These are phyloP conservation scores for Microstegium vimineum DNA, from an alignment of 176 grass and related monocot species.

Conservation along the genomic window DNA sequence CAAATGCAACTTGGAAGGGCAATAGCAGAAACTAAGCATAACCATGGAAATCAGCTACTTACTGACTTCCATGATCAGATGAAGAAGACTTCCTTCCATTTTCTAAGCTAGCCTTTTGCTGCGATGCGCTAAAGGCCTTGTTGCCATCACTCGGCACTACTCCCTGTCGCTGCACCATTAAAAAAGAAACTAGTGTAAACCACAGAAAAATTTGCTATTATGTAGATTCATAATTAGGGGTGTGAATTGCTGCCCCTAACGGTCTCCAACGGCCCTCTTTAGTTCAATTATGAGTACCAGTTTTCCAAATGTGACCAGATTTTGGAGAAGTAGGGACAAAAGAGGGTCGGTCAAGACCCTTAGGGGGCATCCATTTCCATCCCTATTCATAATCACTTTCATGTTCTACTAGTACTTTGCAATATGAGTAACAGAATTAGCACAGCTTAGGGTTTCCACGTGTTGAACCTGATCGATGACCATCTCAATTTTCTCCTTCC, in stretches of 20 bases:
- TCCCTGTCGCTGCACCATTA: conserved; percentile 53
- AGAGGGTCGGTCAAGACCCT: neutral
- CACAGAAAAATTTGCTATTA: neutral
- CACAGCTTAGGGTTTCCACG: neutral
- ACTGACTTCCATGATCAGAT: conserved; percentile 87
- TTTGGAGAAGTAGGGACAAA: neutral
- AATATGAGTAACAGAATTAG: neutral
- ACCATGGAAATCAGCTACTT: conserved; percentile 40
- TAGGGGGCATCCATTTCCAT: neutral
- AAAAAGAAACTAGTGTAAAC: conserved; percentile 16
- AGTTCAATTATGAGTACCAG: neutral
- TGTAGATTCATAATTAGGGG: neutral
- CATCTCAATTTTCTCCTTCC: conserved; percentile 98
- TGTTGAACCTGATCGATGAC: conserved; percentile 86
- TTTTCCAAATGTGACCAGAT: neutral
- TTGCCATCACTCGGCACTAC: conserved; percentile 41
- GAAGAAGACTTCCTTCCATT: conserved; percentile 76
- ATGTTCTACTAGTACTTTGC: neutral
- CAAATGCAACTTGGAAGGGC: conserved; percentile 6
- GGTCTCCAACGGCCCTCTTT: neutral
- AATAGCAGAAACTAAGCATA: conserved; percentile 7
- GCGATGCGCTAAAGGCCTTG: conserved; percentile 36
- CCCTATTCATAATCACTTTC: neutral
- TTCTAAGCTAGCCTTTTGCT: conserved; percentile 44
- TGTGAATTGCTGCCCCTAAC: neutral